Conservation (phyloP, 208 protist species). For the Novymonas esmeraldas region DNA sequence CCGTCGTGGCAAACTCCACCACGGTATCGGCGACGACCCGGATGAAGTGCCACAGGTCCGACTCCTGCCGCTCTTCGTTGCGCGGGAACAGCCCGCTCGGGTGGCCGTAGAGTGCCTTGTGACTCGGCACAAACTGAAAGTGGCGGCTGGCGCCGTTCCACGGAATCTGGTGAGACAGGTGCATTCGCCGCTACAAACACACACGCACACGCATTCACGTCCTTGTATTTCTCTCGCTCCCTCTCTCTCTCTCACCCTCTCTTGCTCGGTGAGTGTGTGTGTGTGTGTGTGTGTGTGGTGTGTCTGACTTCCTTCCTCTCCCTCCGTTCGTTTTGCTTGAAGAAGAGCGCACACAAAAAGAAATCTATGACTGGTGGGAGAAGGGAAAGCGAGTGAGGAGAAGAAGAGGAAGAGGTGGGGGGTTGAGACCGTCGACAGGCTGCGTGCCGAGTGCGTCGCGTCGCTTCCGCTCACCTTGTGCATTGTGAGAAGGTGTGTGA, state of each 20-base stretch:
- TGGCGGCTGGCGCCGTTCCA: conserved; percentile 8
- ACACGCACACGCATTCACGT: neutral
- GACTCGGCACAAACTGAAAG: neutral
- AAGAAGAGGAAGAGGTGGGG: neutral
- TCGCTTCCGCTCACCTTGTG: too few species aligned
- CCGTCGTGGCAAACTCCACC: conserved; percentile 5
- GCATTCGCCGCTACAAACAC: neutral
- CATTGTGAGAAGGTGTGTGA: too few species aligned
- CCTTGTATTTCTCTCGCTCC: too few species aligned
- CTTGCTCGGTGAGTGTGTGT: too few species aligned
- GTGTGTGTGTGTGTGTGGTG: too few species aligned
- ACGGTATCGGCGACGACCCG: conserved; percentile 11
- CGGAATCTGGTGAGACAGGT: conserved; percentile 6
- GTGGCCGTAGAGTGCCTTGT: conserved; percentile 6
- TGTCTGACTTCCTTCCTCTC: too few species aligned
- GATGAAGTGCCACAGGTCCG: conserved; percentile 4
- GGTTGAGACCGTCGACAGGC: neutral
- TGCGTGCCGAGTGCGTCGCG: too few species aligned
- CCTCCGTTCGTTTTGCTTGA: too few species aligned
- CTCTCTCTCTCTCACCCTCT: too few species aligned
- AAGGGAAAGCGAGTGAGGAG: conserved; percentile 1
- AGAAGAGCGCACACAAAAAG: too few species aligned
- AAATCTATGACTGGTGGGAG: neutral
- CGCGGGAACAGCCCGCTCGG: conserved; percentile 5
- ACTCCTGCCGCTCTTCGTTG: neutral